phyloP scores from a whole-genome alignment of 2,329 filamentous ascomycete species.

The Triangularia verruculosa region DNA sequence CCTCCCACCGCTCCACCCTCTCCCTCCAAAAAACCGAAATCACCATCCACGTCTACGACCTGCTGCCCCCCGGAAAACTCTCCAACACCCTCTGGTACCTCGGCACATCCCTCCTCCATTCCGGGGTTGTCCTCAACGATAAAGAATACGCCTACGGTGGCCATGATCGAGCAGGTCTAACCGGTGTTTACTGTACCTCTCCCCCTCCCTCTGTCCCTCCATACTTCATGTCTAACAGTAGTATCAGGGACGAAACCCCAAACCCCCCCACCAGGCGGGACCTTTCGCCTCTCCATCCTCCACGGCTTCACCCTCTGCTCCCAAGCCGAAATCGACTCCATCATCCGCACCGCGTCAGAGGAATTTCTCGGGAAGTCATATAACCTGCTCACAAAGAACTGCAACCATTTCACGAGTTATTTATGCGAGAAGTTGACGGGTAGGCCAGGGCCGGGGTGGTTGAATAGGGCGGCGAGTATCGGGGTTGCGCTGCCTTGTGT shows the following conservation, averaged over 20 bases:
- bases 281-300: slow-evolving; percentile 70
- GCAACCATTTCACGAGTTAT: slow-evolving; percentile 82
- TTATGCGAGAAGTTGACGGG: slow-evolving; percentile 72
- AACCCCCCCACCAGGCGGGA: slow-evolving; percentile 71
- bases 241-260: slow-evolving; percentile 75
- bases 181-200: slow-evolving; percentile 76
- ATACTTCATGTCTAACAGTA: too few relatives aligned
- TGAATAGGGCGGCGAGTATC: slow-evolving; percentile 82
- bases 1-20: slow-evolving; percentile 60
- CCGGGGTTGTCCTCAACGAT: slow-evolving; percentile 76
- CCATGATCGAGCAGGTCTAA: slow-evolving; percentile 66
- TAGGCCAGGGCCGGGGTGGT: slow-evolving; percentile 66
- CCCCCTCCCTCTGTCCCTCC: too few relatives aligned
- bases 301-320: slow-evolving; percentile 75
- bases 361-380: slow-evolving; percentile 74
- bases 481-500: slow-evolving; percentile 78
- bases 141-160: slow-evolving; percentile 84
- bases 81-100: slow-evolving; percentile 76
- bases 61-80: slow-evolving; percentile 70
- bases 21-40: slow-evolving; percentile 72
- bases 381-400: slow-evolving; percentile 79
- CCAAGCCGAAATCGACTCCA: slow-evolving; percentile 65
- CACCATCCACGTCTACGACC: slow-evolving; percentile 73
- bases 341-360: slow-evolving; percentile 66
- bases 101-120: slow-evolving; percentile 75